Percentiles rank a stretch among this genome's conserved stretches.
phyloP scores from a whole-genome alignment of 306 rosid genomes.

The Fragaria vesca region DNA sequence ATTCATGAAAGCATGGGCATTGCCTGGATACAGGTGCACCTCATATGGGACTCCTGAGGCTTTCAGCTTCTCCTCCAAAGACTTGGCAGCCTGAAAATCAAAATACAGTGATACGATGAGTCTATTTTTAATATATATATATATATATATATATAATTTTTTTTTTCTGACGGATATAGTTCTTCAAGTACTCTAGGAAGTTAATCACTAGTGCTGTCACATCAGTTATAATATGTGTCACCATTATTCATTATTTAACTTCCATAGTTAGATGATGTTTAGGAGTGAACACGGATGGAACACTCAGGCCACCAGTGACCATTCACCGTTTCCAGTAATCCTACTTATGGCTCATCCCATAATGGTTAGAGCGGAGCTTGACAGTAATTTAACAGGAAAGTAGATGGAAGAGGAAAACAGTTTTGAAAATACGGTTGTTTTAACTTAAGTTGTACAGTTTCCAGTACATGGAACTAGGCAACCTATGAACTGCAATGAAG shows the following conservation, averaged over 20 bases:
- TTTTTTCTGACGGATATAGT: background rate
- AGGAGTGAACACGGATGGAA: background rate
- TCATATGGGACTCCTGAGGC: slow-evolving; percentile 77
- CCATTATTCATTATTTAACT: background rate
- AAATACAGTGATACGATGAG: slow-evolving; percentile 15
- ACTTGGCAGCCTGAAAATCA: slow-evolving; percentile 76
- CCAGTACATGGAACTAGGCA: background rate
- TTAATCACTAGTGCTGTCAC: background rate
- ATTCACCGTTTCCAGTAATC: background rate
- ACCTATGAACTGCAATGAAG: background rate
- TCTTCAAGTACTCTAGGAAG: background rate
- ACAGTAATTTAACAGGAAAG: background rate
- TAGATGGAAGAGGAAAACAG: background rate
- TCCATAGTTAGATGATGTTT: background rate
- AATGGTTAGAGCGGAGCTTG: background rate
- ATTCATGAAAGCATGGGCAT: slow-evolving; percentile 90
- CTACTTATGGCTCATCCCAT: background rate
- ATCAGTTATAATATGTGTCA: background rate
- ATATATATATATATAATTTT: no score
- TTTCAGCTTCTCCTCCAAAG: slow-evolving; percentile 85
- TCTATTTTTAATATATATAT: background rate
- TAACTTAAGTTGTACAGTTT: background rate
- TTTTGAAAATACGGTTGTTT: background rate
- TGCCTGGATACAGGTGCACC: slow-evolving; percentile 77
- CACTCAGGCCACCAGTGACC: background rate